Base-by-base conservation (phyloP, 345 rosid species). In the Eucalyptus grandis region DNA sequence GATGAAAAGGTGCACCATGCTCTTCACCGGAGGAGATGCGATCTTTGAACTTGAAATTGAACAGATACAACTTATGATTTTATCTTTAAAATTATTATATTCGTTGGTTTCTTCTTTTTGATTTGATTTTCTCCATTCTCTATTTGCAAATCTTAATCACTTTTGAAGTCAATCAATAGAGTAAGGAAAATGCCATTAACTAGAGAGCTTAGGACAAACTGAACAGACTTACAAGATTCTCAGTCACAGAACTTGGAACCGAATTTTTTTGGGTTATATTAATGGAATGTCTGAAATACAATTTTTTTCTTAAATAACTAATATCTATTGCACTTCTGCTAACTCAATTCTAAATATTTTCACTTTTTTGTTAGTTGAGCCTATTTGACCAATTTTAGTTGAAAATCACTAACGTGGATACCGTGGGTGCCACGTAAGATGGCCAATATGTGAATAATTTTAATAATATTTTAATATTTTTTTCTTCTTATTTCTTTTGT, bases 401-500 rank as follows among this genome's bases (percentile, higher is more conserved):
- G 26, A 8, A 19, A 53, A 53, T 53, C 26, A 53, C 11, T 53
- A 2, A 53, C 1, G 10, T 53, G 10, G 0, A 53, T 53, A 53
- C 4, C 4, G 2, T 53, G 0, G 24, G 24, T 53, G 58, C 11
- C 2, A 53, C 24, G 0, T 19, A 19, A 53, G 58, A 53, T 53
- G 5, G 10, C 2, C 4, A 0, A 53, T 53, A 19, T 0, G 1
- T 53, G 0, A 8, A 53, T 53, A 53, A 53, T 53, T 53, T 53
- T 53, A 53, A 53, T 19, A 3, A 19, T 53, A 53, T 1, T 19
- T 53, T 53, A 53, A 1, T 13, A 9, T 16, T 51, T 17, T 7
- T 16, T 8, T 50, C 24, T 53, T 53, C 56, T 53, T 53, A 7
- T 53, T 53, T 8, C 10, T 53, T 53, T 53, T 53, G 26, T 53